A percentile compares a stretch with the other conserved stretches of the same genome.
These are phyloP conservation scores for Cercospora sesami DNA, from an alignment of 2,329 filamentous ascomycete species.

Conservation along the genomic window DNA sequence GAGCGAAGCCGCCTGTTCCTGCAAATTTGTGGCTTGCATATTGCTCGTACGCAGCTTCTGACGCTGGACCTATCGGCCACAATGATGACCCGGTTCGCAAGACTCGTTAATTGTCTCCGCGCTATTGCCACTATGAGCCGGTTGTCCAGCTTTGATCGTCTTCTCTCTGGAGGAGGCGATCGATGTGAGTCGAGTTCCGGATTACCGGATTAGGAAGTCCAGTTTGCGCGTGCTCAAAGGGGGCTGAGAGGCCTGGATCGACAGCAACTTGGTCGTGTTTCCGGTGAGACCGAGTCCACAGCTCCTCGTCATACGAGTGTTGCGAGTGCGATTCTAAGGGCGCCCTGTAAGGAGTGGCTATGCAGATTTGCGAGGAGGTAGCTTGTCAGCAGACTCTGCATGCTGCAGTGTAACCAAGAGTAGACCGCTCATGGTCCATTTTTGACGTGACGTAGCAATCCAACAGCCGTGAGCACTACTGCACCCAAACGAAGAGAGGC, in stretches of 20 bases:
- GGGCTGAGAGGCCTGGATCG: neutral
- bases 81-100: slow-evolving; percentile 4
- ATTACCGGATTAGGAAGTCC: neutral
- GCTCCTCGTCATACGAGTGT: neutral
- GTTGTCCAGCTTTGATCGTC: neutral
- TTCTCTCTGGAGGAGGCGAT: neutral
- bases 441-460: neutral
- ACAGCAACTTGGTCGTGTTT: neutral
- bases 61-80: slow-evolving; percentile 4
- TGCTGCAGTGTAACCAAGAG: neutral
- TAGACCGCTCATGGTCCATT: neutral
- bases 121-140: neutral
- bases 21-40: neutral
- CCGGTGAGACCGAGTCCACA: neutral
- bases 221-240: neutral
- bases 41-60: neutral
- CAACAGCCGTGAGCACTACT: neutral
- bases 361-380: neutral
- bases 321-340: neutral
- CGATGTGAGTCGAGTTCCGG: neutral
- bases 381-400: slow-evolving; percentile 1
- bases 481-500: neutral
- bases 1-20: neutral
- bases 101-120: neutral
- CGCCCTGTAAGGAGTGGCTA: neutral